Percentiles rank a stretch among this genome's conserved stretches.
phyloP scores from a whole-genome alignment of 306 rosid genomes.

The Rosa lucieae region DNA sequence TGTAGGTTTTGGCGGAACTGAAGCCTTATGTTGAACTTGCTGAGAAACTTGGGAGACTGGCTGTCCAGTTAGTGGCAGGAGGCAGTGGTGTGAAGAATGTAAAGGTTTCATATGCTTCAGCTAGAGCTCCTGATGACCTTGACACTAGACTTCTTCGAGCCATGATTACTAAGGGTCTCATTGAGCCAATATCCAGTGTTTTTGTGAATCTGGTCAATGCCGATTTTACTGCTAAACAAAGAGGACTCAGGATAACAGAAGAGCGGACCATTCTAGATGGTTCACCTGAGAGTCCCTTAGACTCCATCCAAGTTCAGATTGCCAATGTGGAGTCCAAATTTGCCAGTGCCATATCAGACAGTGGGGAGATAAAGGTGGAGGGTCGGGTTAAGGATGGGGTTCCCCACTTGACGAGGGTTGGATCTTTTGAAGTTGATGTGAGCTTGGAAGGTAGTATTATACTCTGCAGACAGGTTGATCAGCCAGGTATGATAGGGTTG shows the following conservation, averaged over 20 bases:
- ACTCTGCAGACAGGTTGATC: slow-evolving; percentile 97
- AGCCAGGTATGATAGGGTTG: slow-evolving; percentile 91
- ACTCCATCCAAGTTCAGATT: slow-evolving; percentile 80
- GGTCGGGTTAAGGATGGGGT: slow-evolving; percentile 89
- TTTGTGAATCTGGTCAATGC: slow-evolving; percentile 95
- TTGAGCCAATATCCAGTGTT: slow-evolving; percentile 90
- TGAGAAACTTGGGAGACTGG: slow-evolving; percentile 91
- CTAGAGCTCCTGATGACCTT: slow-evolving; percentile 95
- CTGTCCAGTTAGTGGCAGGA: slow-evolving; percentile 95
- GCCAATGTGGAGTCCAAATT: slow-evolving; percentile 93
- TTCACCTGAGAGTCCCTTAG: slow-evolving; percentile 87
- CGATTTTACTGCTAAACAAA: slow-evolving; percentile 94
- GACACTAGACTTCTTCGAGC: slow-evolving; percentile 98
- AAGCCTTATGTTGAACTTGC: slow-evolving; percentile 91
- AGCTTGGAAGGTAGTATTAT: slow-evolving; percentile 91
- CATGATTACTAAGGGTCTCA: slow-evolving; percentile 96
- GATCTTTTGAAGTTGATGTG: slow-evolving; percentile 95
- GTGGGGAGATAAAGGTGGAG: slow-evolving; percentile 84
- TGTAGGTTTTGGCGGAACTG: slow-evolving; percentile 78
- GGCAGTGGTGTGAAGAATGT: slow-evolving; percentile 95
- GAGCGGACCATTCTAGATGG: slow-evolving; percentile 78
- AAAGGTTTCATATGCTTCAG: slow-evolving; percentile 80
- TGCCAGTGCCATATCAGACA: slow-evolving; percentile 87
- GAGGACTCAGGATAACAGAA: slow-evolving; percentile 87
- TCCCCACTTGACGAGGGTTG: slow-evolving; percentile 93